Evolutionary conservation across 2,329 filamentous ascomycete genomes (phyloP).

Genomic region (Epichloe typhina): DNA sequence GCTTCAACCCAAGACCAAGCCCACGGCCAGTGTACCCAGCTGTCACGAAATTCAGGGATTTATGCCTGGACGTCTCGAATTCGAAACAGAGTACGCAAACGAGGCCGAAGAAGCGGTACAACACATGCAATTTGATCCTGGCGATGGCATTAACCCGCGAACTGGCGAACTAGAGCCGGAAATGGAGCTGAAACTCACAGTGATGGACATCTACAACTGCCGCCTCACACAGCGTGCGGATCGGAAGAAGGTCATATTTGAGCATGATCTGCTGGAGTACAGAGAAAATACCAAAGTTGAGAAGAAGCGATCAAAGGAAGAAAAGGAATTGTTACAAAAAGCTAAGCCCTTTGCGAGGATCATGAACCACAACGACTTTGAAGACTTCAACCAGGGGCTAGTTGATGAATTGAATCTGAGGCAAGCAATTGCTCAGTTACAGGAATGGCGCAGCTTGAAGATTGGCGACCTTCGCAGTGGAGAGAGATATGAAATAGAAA

Average conservation of each 20-base stretch:
- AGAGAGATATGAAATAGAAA: conserved; percentile 88
- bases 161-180: conserved; percentile 87
- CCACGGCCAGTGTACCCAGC: conserved; percentile 84
- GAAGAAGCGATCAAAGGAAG: conserved; percentile 93
- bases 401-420: conserved; percentile 85
- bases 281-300: conserved; percentile 79
- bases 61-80: conserved; percentile 94
- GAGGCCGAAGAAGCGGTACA: conserved; percentile 97
- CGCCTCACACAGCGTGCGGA: conserved; percentile 82
- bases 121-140: conserved; percentile 95
- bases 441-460: conserved; percentile 80
- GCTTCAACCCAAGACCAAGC: conserved; percentile 83
- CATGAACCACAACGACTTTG: conserved; percentile 90
- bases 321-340: conserved; percentile 80
- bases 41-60: conserved; percentile 98
- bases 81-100: conserved; percentile 95
- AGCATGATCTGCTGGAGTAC: conserved; percentile 88
- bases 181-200: conserved; percentile 92
- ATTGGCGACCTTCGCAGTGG: conserved; percentile 77
- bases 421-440: conserved; percentile 77
- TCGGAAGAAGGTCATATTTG: conserved; percentile 91
- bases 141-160: conserved; percentile 74
- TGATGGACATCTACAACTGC: conserved; percentile 97
- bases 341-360: conserved; percentile 92
- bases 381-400: conserved; percentile 70